These are phyloP conservation scores for Aureobasidium sp. DNA, from an alignment of 2,329 filamentous ascomycete genomes.

Conservation along the genomic window DNA sequence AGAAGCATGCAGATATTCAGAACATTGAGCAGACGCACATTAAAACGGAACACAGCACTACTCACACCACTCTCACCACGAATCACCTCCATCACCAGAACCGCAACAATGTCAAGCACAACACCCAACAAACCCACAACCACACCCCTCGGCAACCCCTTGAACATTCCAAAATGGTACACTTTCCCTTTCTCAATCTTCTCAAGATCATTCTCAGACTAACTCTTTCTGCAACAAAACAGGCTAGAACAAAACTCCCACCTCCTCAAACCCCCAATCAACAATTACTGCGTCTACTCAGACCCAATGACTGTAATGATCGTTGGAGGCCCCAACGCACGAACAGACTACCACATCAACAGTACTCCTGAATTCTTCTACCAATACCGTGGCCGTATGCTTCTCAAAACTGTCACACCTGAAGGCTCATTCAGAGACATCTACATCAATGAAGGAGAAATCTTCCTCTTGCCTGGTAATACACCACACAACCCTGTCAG, in stretches of 20 bases:
- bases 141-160: slow-evolving; percentile 32
- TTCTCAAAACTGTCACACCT: slow-evolving; percentile 87
- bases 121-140: background rate
- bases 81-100: background rate
- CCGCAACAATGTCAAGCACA: background rate
- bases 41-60: background rate
- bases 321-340: slow-evolving; percentile 94
- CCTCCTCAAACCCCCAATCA: slow-evolving; percentile 92
- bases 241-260: slow-evolving; percentile 96
- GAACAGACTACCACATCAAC: slow-evolving; percentile 99
- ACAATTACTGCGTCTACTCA: slow-evolving; percentile 98
- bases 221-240: background rate
- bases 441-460: slow-evolving; percentile 90
- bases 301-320: slow-evolving; percentile 89
- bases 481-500: slow-evolving; percentile 97
- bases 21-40: slow-evolving; percentile 8
- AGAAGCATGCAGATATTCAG: slow-evolving; percentile 13
- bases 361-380: slow-evolving; percentile 98
- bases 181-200: background rate
- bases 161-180: slow-evolving; percentile 53
- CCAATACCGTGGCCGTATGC: slow-evolving; percentile 93
- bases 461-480: slow-evolving; percentile 94
- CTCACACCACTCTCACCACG: background rate
- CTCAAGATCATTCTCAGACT: background rate
- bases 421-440: slow-evolving; percentile 78